Base-by-base conservation (phyloP, 2,329 filamentous ascomycete species). In the Stagonosporopsis cucurbitacearum region DNA sequence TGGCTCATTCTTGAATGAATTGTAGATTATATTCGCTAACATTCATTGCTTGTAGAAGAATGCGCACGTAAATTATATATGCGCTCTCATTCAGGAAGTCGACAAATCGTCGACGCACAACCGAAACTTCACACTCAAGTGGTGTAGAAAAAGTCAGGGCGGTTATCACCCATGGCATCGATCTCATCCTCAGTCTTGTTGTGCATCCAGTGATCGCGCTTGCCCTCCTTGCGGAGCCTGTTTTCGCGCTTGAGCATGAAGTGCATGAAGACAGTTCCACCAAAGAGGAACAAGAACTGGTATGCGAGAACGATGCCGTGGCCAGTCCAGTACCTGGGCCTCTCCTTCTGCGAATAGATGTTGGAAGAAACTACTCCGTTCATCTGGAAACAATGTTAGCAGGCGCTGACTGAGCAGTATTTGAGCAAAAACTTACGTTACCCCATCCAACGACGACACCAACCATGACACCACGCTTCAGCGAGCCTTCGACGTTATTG, bases 401-500 rank as follows among this genome's bases (percentile, higher is more conserved):
- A 8, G 7, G n/a, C 13, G 7, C n/a, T n/a, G 13, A n/a, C 13
- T 15, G 30, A 32, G 4, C 28, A 11, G 28, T 3, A 12, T 32
- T 32, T n/a, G 13, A 32, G 6, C 28, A 32, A 32, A n/a, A 32
- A 32, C 30, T 32, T 32, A 32, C 30, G 73, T 97, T 96, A 44
- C 93, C 93, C 90, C 91, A 96, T 33, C 77, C 92, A 57, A 97
- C 95, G 53, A 96, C 89, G 54, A 96, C 86, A 2, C 93, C 93
- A 2, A 97, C 79, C 1, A 91, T 91, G 39, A 96, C 88, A 48
- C 92, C 93, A 36, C 93, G 86, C 80, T 96, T 96, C 77, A 96
- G 96, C 6, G 94, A 90, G n/a, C 93, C 90, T 75, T 96, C 93
- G 44, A 88, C 84, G 62, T 97, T 97, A 79, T 97, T 97, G 55